Base-by-base conservation (phyloP, 2,329 filamentous ascomycete species). In the Lasiodiplodia sp. region DNA sequence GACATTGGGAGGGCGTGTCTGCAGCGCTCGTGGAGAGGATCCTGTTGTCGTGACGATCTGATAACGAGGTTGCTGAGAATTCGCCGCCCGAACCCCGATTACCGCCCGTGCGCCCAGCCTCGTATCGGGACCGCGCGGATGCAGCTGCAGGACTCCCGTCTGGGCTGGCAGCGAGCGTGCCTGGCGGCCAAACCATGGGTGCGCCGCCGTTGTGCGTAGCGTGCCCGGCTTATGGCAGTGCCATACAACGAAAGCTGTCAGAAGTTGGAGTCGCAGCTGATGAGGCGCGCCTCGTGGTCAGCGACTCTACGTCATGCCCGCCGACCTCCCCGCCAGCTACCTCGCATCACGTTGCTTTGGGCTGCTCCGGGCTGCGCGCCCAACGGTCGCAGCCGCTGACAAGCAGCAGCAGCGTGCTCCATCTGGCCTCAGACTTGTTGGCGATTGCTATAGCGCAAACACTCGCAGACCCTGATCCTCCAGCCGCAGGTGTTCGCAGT, bases 1-100 rank as follows among this genome's bases (percentile, higher is more conserved):
- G 77, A 76, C 77, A 79, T 79, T n/a, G 67, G 68, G 68, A 64
- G 38, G 28, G 23, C 40, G 40, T 16, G 14, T 44, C 18, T 31
- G 51, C 58, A 63, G 58, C 58, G 28, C 58, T 63, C 58, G 58
- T 37, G 58, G 25, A 47, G 58, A 40, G 44, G 40, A 37, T 31
- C 38, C 11, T 31, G 44, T 34, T 21, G 38, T 66, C 51, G 51
- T 55, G 63, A 66, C 44, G 63, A 66, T 66, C 63, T 44, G 63
- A 66, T 66, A 66, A 66, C n/a, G 60, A 23, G 21, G 58, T 38
- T 16, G 56, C 56, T 58, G 57, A 62, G 57, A 64, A 64, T 51
- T 64, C 52, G 60, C 60, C 47, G n/a, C 31, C 60, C 44, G n/a
- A 64, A 52, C 44, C 52, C 60, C 60, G 60, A 38, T 38, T 47